A percentile compares a stretch with the other conserved stretches of the same genome.
Evolutionary conservation across 345 rosid genomes (phyloP).

Genomic region (Murraya koenigii): DNA sequence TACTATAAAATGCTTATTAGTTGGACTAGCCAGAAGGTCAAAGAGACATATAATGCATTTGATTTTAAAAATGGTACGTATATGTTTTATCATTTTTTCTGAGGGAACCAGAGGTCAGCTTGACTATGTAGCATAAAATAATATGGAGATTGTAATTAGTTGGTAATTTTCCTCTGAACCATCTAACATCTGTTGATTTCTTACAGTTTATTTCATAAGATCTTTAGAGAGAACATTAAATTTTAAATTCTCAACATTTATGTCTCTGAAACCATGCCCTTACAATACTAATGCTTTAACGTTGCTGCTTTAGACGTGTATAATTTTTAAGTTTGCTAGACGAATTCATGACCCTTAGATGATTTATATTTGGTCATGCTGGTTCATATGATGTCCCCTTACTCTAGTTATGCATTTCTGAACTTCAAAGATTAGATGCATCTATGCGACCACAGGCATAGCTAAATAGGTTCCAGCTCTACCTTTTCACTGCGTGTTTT

Average conservation of each 20-base stretch:
- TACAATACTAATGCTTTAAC: neutral
- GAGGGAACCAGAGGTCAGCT: neutral
- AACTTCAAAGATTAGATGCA: neutral
- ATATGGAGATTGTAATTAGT: neutral
- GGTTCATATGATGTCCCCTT: neutral
- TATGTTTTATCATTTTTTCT: neutral
- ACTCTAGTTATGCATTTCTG: neutral
- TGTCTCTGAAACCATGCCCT: neutral
- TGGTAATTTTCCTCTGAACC: neutral
- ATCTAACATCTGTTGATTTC: neutral
- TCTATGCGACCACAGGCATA: neutral
- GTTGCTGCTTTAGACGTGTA: neutral
- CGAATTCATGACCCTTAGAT: neutral
- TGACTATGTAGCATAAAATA: neutral
- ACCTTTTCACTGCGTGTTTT: neutral
- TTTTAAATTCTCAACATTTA: neutral
- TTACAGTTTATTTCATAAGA: neutral
- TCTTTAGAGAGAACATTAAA: neutral
- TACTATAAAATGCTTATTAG: slow-evolving; percentile 94
- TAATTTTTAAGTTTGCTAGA: neutral
- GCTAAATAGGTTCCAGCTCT: neutral
- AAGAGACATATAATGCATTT: slow-evolving; percentile 81
- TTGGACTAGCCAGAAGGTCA: slow-evolving; percentile 96
- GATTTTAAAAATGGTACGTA: slow-evolving; percentile 85
- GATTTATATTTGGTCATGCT: neutral